These are phyloP conservation scores for Fagopyrum homotropicum DNA, from an alignment of 148 eudicot species.

Conservation along the genomic window DNA sequence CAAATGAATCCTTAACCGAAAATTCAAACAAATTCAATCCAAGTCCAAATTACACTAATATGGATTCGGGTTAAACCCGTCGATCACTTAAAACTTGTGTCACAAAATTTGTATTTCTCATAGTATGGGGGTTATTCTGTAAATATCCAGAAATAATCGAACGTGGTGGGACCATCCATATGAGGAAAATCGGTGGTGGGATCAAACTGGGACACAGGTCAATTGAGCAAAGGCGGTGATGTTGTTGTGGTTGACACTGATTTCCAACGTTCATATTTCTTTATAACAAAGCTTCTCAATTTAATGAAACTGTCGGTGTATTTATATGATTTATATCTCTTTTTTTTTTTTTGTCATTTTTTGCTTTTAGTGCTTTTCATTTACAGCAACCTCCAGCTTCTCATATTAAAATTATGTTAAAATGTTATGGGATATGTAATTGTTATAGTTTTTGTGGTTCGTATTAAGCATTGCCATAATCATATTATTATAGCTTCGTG, in stretches of 20 bases:
- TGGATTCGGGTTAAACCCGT: too few relatives aligned
- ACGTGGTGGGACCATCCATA: background rate
- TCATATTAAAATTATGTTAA: background rate
- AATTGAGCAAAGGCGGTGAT: background rate
- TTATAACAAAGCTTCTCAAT: background rate
- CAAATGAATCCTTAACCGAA: too few relatives aligned
- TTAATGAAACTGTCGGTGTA: conserved; percentile 5
- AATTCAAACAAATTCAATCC: too few relatives aligned
- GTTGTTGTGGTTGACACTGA: conserved; percentile 10
- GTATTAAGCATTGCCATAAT: background rate
- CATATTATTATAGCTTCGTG: background rate
- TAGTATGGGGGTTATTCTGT: too few relatives aligned
- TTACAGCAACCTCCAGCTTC: background rate
- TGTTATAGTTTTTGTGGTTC: background rate
- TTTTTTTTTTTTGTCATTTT: background rate
- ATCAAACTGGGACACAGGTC: background rate
- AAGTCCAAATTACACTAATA: too few relatives aligned
- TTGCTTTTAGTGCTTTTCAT: background rate
- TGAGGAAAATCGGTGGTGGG: conserved; percentile 6
- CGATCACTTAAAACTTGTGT: too few relatives aligned
- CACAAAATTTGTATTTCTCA: too few relatives aligned
- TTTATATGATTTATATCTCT: background rate
- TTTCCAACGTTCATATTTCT: conserved; percentile 18
- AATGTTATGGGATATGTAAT: background rate
- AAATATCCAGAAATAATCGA: too few relatives aligned